Percentiles rank a stretch among this genome's conserved stretches.
Conservation (phyloP, 2,329 filamentous ascomycete genomes). For the Colletotrichum sp. region DNA sequence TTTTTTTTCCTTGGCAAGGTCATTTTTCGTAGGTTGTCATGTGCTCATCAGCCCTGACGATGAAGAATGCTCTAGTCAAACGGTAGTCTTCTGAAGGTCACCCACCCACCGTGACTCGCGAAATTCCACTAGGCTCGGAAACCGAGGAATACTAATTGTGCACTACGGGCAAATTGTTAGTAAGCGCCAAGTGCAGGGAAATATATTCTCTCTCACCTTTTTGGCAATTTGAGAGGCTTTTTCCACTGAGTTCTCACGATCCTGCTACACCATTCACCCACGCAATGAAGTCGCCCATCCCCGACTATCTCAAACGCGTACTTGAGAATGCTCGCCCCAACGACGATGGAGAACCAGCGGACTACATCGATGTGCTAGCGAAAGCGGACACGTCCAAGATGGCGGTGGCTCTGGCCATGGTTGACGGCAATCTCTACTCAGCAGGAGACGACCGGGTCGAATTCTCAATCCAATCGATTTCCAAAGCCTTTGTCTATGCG, state of each 20-base stretch:
- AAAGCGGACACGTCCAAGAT: slow-evolving; percentile 42
- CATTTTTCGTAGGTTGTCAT: not conserved
- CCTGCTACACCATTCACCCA: not conserved
- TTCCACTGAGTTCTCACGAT: not conserved
- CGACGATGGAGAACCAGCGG: slow-evolving; percentile 34
- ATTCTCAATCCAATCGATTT: slow-evolving; percentile 47
- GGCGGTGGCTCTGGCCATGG: slow-evolving; percentile 42
- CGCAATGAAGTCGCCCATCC: slow-evolving; percentile 38
- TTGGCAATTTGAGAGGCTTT: not conserved
- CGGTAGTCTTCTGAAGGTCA: not conserved
- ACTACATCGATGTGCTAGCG: slow-evolving; percentile 42
- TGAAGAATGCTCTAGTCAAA: not conserved
- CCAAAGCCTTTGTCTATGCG: slow-evolving; percentile 45
- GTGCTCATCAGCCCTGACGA: not conserved
- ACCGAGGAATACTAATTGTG: not conserved
- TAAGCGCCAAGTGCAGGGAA: not conserved
- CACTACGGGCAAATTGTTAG: not conserved
- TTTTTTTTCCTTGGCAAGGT: not conserved
- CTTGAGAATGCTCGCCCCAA: slow-evolving; percentile 35
- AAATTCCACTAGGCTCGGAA: not conserved
- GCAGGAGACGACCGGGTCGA: slow-evolving; percentile 42
- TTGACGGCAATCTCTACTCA: slow-evolving; percentile 43
- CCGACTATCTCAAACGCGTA: slow-evolving; percentile 36
- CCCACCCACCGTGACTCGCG: not conserved
- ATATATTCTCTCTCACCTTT: not conserved